These are phyloP conservation scores for Albatrellus ellisii DNA, from an alignment of 768 basidiomycete genomes.

Conservation along the genomic window DNA sequence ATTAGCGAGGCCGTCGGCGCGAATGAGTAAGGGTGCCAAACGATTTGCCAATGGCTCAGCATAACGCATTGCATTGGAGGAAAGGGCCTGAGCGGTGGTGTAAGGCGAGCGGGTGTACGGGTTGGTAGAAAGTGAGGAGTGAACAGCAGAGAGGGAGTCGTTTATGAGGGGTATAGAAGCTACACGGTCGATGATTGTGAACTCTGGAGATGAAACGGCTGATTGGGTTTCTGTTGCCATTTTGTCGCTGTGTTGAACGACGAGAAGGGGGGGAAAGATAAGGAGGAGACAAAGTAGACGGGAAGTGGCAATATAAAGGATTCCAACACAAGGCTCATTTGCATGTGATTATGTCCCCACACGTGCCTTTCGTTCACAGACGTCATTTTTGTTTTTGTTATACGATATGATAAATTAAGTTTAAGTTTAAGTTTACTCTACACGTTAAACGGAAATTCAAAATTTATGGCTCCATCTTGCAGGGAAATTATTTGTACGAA, in stretches of 20 bases:
- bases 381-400: not conserved
- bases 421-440: no score
- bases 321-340: no score
- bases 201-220: constrained; percentile 29
- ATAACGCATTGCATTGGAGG: constrained; percentile 25
- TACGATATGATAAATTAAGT: no score
- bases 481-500: no score
- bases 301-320: no score
- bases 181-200: constrained; percentile 51
- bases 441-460: not conserved
- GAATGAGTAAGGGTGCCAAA: constrained; percentile 50
- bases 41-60: constrained; percentile 54
- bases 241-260: constrained; percentile 1
- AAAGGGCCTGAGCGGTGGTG: constrained; percentile 46
- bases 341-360: no score
- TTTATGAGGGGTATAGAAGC: constrained; percentile 64
- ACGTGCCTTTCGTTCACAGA: no score
- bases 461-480: no score
- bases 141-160: constrained; percentile 45
- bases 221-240: constrained; percentile 27
- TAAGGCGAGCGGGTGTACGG: constrained; percentile 52
- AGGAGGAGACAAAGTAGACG: no score
- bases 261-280: no score
- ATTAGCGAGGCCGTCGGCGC: constrained; percentile 57
- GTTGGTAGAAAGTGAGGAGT: constrained; percentile 45